Evolutionary conservation across 768 basidiomycete species (phyloP).

Genomic region (Pleurotus cornucopiae): DNA sequence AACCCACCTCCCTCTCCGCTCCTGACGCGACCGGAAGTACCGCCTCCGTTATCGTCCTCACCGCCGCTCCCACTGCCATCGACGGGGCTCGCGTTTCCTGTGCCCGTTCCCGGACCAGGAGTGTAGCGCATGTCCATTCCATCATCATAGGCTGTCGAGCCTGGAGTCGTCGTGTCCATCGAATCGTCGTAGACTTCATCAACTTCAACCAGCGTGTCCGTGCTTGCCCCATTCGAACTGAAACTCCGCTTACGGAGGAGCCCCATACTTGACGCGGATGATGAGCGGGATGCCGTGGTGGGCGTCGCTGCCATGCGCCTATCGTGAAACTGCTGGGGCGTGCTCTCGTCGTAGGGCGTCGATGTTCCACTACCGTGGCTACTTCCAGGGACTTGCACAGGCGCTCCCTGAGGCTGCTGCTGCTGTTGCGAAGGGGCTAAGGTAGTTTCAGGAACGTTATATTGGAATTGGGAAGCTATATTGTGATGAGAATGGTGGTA

Average conservation of each 20-base stretch:
- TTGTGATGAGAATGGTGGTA: slow-evolving; percentile 35
- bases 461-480: slow-evolving; percentile 49
- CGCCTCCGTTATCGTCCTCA: slow-evolving; percentile 13
- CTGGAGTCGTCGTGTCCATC: slow-evolving; percentile 34
- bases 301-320: slow-evolving; percentile 24
- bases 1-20: slow-evolving; percentile 9
- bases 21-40: slow-evolving; percentile 10
- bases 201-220: slow-evolving; percentile 17
- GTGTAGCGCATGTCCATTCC: slow-evolving; percentile 6
- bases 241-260: slow-evolving; percentile 69
- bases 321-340: slow-evolving; percentile 14
- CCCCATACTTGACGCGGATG: slow-evolving; percentile 1
- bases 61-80: slow-evolving; percentile 30
- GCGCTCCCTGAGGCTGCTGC: slow-evolving; percentile 17
- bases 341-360: slow-evolving; percentile 24
- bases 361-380: slow-evolving; percentile 16
- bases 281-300: slow-evolving; percentile 18
- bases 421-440: slow-evolving; percentile 16
- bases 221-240: slow-evolving; percentile 34
- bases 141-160: not conserved
- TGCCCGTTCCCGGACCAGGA: slow-evolving; percentile 32
- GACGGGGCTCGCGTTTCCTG: slow-evolving; percentile 44
- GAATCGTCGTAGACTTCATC: slow-evolving; percentile 35
- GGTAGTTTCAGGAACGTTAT: slow-evolving; percentile 30
- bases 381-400: slow-evolving; percentile 4